These are phyloP conservation scores for Yamadazyma scolyti DNA, from an alignment of 805 yeast genomes.

Conservation along the genomic window DNA sequence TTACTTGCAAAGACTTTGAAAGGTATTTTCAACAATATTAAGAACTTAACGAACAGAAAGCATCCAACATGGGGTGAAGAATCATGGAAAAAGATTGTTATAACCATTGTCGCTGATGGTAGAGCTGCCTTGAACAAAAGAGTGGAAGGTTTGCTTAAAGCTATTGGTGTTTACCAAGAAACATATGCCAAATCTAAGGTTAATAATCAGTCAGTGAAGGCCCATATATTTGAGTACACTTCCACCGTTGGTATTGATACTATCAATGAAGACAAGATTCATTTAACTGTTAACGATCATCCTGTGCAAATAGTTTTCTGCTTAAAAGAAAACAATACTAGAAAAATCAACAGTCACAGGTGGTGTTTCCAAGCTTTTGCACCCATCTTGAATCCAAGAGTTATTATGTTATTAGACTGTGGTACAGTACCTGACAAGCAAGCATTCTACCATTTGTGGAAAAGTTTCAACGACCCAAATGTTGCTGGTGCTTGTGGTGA, in stretches of 20 bases:
- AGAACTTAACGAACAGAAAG: conserved; percentile 63
- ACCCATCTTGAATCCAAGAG: conserved; percentile 74
- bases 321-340: conserved; percentile 81
- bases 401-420: conserved; percentile 83
- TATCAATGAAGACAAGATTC: conserved; percentile 57
- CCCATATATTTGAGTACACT: conserved; percentile 92
- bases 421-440: conserved; percentile 89
- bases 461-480: conserved; percentile 69
- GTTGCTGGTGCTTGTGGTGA: conserved; percentile 99
- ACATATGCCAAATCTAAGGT: conserved; percentile 93
- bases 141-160: conserved; percentile 74
- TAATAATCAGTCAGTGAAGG: conserved; percentile 73
- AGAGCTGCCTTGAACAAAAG: conserved; percentile 77
- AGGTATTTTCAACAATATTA: conserved; percentile 86
- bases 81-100: conserved; percentile 92
- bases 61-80: conserved; percentile 89
- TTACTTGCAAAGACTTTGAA: conserved; percentile 79
- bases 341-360: conserved; percentile 91
- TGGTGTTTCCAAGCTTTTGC: conserved; percentile 97
- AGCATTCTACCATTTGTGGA: conserved; percentile 87
- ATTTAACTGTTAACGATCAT: conserved; percentile 59
- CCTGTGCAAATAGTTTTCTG: conserved; percentile 91
- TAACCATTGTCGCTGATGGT: conserved; percentile 89
- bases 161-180: conserved; percentile 89
- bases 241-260: conserved; percentile 82